These are phyloP conservation scores for Stachybotrys elegans DNA, from an alignment of 2,329 filamentous ascomycete genomes.

Conservation along the genomic window DNA sequence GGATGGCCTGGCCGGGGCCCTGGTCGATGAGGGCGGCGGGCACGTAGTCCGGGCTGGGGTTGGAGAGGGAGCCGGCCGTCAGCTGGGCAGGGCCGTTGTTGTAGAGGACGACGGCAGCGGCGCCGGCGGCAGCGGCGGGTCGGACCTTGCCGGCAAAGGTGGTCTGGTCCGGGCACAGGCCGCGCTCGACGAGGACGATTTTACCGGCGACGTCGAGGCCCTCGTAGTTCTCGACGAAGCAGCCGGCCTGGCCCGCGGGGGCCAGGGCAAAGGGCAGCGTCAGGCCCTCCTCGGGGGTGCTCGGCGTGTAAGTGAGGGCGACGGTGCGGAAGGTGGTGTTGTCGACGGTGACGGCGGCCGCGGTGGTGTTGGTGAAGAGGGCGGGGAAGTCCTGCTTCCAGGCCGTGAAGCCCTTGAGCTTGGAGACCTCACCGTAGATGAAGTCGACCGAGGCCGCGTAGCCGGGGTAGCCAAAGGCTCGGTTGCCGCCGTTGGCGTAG, in stretches of 20 bases:
- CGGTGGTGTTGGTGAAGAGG: slow-evolving; percentile 17
- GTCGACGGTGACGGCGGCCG: slow-evolving; percentile 18
- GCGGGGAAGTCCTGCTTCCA: slow-evolving; percentile 26
- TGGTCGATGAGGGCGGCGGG: slow-evolving; percentile 25
- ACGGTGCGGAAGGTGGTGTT: slow-evolving; percentile 19
- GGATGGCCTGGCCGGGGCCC: slow-evolving; percentile 18
- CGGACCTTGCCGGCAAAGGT: slow-evolving; percentile 25
- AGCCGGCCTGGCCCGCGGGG: slow-evolving; percentile 19
- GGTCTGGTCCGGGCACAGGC: slow-evolving; percentile 21
- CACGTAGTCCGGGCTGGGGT: slow-evolving; percentile 20
- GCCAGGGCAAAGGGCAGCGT: slow-evolving; percentile 19
- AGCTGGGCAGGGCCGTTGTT: slow-evolving; percentile 23
- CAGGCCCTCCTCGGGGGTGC: slow-evolving; percentile 22
- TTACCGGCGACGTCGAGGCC: slow-evolving; percentile 21
- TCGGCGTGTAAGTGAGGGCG: slow-evolving; percentile 24
- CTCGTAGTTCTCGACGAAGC: slow-evolving; percentile 18
- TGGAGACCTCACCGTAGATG: slow-evolving; percentile 20
- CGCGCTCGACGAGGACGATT: slow-evolving; percentile 25
- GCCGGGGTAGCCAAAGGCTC: slow-evolving; percentile 23
- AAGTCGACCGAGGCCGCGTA: slow-evolving; percentile 29
- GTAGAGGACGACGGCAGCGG: slow-evolving; percentile 23
- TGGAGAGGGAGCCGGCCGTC: slow-evolving; percentile 21
- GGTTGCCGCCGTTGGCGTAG: slow-evolving; percentile 23
- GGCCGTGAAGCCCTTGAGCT: slow-evolving; percentile 17
- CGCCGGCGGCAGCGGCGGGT: slow-evolving; percentile 22